Conservation (phyloP, 805 yeast species). For the Saccharomycopsis sp. region DNA sequence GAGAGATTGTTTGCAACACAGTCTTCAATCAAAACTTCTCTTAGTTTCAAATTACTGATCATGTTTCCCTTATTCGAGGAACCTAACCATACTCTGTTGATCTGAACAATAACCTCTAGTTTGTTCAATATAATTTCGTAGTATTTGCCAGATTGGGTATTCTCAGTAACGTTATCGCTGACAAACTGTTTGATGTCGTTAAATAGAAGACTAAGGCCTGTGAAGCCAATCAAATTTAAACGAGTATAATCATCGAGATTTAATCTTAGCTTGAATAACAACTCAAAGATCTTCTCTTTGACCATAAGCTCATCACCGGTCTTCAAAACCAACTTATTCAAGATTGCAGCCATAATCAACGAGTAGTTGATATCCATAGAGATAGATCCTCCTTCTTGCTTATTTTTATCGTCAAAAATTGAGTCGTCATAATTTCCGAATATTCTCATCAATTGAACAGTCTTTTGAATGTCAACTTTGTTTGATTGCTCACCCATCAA, state of each 20-base stretch:
- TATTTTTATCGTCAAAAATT: not conserved
- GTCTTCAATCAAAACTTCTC: slow-evolving; percentile 6
- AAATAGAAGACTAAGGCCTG: not conserved
- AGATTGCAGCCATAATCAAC: not conserved
- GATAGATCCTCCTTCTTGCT: not conserved
- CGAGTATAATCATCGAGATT: not conserved
- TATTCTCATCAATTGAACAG: not conserved
- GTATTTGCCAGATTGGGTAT: not conserved
- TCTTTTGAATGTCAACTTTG: not conserved
- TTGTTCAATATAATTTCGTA: not conserved
- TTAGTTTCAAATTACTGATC: slow-evolving; percentile 1
- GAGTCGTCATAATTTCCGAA: not conserved
- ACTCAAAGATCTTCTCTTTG: not conserved
- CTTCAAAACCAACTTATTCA: not conserved
- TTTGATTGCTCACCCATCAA: not conserved
- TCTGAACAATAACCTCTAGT: not conserved
- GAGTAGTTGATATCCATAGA: slow-evolving; percentile 2
- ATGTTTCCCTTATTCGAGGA: slow-evolving; percentile 21
- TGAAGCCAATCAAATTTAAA: not conserved
- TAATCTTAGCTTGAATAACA: not conserved
- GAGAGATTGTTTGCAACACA: slow-evolving; percentile 5
- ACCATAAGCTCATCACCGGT: not conserved
- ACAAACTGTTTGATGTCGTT: not conserved
- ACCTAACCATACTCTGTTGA: slow-evolving; percentile 31
- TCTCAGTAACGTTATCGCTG: not conserved